These are phyloP conservation scores for Malus sylvestris DNA, from an alignment of 306 rosid species.

Conservation along the genomic window DNA sequence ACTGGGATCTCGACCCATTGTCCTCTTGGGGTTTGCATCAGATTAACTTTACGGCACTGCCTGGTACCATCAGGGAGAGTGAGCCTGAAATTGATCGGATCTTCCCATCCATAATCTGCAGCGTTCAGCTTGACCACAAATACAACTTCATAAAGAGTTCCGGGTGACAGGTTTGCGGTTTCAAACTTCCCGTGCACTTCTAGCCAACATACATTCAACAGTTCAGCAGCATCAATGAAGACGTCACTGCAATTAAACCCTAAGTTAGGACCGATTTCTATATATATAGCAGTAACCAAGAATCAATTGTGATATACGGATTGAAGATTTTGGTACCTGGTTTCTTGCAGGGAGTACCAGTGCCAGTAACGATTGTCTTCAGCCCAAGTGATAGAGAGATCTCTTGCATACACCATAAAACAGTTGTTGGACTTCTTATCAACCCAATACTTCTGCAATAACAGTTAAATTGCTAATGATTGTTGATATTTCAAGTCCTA, in stretches of 20 bases:
- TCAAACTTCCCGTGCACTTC: conserved; percentile 60
- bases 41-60: conserved; percentile 29
- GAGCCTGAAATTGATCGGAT: conserved; percentile 55
- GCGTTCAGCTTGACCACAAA: conserved; percentile 49
- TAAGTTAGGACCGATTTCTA: background rate
- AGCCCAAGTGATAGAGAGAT: conserved; percentile 53
- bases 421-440: conserved; percentile 45
- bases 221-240: conserved; percentile 44
- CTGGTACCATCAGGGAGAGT: conserved; percentile 47
- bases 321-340: conserved; percentile 28
- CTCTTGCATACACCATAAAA: conserved; percentile 64
- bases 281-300: background rate
- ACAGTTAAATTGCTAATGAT: background rate
- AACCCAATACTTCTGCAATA: conserved; percentile 34
- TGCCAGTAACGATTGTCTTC: conserved; percentile 43
- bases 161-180: conserved; percentile 45
- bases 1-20: conserved; percentile 51
- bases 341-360: conserved; percentile 40
- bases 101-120: conserved; percentile 49
- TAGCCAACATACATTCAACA: conserved; percentile 62
- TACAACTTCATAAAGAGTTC: conserved; percentile 38
- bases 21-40: conserved; percentile 23
- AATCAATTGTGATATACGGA: background rate
- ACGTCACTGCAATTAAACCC: conserved; percentile 36
- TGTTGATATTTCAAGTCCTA: background rate